phyloP scores from a whole-genome alignment of 257 asterid species.

The Rehmannia glutinosa region DNA sequence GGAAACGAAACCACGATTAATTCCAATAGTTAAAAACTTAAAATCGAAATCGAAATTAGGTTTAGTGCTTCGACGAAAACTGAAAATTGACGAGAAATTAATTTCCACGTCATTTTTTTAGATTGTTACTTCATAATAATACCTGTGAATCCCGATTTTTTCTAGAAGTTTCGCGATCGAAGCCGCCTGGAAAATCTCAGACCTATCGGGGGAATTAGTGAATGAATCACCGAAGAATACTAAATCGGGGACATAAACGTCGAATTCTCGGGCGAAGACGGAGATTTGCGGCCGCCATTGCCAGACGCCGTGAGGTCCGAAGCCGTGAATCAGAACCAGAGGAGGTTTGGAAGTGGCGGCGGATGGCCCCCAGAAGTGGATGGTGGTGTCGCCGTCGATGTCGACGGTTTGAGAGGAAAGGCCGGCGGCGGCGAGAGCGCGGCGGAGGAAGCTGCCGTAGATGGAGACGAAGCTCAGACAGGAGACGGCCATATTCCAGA shows the following conservation, averaged over 20 bases:
- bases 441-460: conserved; percentile 61
- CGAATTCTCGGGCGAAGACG: conserved; percentile 41
- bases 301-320: conserved; percentile 79
- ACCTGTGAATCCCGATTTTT: conserved; percentile 41
- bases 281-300: conserved; percentile 72
- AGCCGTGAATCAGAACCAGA: conserved; percentile 72
- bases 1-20: background rate
- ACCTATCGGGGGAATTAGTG: conserved; percentile 47
- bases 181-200: conserved; percentile 71
- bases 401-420: conserved; percentile 45
- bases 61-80: background rate
- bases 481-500: conserved; percentile 27
- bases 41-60: too few relatives aligned
- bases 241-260: conserved; percentile 68
- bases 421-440: conserved; percentile 61
- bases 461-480: conserved; percentile 64
- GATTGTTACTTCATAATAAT: too few relatives aligned
- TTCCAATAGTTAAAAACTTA: background rate
- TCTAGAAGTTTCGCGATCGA: conserved; percentile 51
- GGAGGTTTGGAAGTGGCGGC: conserved; percentile 40
- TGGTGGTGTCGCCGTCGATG: conserved; percentile 51
- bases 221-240: conserved; percentile 67
- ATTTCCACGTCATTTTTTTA: background rate
- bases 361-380: conserved; percentile 71
- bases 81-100: background rate